Conservation (phyloP, 2,329 filamentous ascomycete species). For the Colletotrichum tabaci region DNA sequence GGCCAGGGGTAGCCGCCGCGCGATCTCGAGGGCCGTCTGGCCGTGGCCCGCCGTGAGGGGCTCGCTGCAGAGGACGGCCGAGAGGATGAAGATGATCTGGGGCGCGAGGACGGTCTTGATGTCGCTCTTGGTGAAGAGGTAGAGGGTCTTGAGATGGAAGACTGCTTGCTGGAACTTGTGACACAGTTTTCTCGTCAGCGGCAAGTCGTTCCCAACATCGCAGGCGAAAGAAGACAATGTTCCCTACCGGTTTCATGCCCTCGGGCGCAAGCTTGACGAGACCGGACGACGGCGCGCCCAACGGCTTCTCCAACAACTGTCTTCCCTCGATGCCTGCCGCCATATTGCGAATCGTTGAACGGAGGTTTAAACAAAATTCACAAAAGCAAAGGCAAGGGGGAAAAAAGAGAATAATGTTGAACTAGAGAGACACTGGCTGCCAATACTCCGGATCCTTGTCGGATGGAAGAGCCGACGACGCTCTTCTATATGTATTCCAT, state of each 20-base stretch:
- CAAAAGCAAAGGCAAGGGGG: background rate
- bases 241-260: background rate
- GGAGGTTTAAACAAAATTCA: too few relatives aligned
- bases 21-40: background rate
- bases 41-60: background rate
- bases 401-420: too few relatives aligned
- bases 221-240: too few relatives aligned
- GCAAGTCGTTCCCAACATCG: too few relatives aligned
- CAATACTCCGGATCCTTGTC: background rate
- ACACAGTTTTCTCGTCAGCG: background rate
- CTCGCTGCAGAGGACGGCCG: constrained; percentile 27
- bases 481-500: background rate
- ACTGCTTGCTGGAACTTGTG: constrained; percentile 1
- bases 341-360: background rate
- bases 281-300: background rate
- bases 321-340: background rate
- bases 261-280: background rate
- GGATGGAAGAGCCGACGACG: too few relatives aligned
- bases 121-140: constrained; percentile 52
- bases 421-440: too few relatives aligned
- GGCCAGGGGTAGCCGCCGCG: background rate
- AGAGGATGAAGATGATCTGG: constrained; percentile 48
- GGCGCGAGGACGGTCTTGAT: constrained; percentile 52
- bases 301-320: constrained; percentile 15
- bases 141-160: constrained; percentile 45